Conservation (phyloP, 768 basidiomycete species). For the Termitomyces sp. region DNA sequence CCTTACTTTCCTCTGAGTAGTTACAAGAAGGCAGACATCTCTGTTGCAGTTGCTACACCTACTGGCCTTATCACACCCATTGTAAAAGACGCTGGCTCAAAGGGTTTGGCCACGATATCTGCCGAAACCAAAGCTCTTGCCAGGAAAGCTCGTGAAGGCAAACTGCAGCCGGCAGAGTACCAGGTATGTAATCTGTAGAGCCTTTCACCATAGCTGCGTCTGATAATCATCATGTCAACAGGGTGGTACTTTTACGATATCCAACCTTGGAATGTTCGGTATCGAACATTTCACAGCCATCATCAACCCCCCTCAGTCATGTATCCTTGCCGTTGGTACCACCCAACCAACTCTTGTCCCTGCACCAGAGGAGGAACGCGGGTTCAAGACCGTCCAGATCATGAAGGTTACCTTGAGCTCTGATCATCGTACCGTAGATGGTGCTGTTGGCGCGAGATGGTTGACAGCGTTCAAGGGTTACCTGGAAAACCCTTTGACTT, state of each 20-base stretch:
- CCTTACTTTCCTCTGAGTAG: constrained; percentile 28
- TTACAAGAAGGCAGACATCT: constrained; percentile 97
- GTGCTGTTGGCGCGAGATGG: constrained; percentile 93
- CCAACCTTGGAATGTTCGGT: constrained; percentile 98
- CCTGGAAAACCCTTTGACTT: constrained; percentile 93
- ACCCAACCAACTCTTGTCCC: constrained; percentile 84
- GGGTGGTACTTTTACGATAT: constrained; percentile 99
- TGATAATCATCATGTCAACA: constrained; percentile 22
- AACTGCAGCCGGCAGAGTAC: constrained; percentile 92
- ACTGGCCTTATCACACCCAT: constrained; percentile 97
- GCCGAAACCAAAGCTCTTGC: constrained; percentile 89
- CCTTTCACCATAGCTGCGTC: too few relatives aligned
- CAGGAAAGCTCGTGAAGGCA: constrained; percentile 94
- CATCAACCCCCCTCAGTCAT: constrained; percentile 98
- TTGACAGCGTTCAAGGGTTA: constrained; percentile 91
- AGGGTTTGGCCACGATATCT: constrained; percentile 92
- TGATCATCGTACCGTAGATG: constrained; percentile 95
- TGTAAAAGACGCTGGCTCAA: constrained; percentile 86
- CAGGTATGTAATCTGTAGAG: constrained; percentile 48
- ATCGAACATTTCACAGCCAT: constrained; percentile 96
- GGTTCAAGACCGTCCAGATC: constrained; percentile 86
- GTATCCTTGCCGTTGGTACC: constrained; percentile 92
- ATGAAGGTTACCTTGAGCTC: constrained; percentile 97
- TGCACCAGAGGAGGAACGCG: constrained; percentile 85
- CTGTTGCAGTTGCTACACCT: constrained; percentile 94